phyloP scores from a whole-genome alignment of 257 asterid genomes.

The Penstemon davidsonii region DNA sequence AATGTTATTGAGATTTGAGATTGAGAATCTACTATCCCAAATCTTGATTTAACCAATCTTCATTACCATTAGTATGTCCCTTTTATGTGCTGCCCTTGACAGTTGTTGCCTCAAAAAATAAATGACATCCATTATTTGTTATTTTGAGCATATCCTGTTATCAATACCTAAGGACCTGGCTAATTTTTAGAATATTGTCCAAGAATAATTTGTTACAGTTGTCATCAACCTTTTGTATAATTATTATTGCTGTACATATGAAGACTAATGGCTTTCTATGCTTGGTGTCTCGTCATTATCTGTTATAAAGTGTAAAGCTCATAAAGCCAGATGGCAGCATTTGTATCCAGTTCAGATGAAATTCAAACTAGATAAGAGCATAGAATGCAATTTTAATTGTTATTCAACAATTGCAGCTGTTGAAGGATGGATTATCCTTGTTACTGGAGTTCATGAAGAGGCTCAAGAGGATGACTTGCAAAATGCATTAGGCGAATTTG shows the following conservation, averaged over 20 bases:
- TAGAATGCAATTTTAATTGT: slow-evolving; percentile 28
- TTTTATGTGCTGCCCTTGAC: background rate
- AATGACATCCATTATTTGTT: background rate
- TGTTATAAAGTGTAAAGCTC: background rate
- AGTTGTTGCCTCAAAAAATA: background rate
- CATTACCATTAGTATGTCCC: too few species aligned
- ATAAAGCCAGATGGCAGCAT: background rate
- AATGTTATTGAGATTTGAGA: too few species aligned
- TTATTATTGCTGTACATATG: background rate
- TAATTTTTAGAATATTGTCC: background rate
- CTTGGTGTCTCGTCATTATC: background rate
- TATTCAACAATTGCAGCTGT: slow-evolving; percentile 62
- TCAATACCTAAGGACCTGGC: background rate
- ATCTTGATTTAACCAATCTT: too few species aligned
- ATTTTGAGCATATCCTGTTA: background rate
- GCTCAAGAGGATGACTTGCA: slow-evolving; percentile 93
- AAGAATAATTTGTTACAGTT: background rate
- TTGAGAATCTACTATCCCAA: too few species aligned
- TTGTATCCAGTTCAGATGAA: slow-evolving; percentile 1
- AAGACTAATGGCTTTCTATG: background rate
- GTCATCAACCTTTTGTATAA: background rate
- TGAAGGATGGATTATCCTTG: slow-evolving; percentile 99
- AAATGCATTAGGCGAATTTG: slow-evolving; percentile 77
- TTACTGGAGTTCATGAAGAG: slow-evolving; percentile 95
- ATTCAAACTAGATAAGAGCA: slow-evolving; percentile 10